Base-by-base conservation (phyloP, 2,329 filamentous ascomycete genomes). In the Lasiodiplodia hormozganensis region DNA sequence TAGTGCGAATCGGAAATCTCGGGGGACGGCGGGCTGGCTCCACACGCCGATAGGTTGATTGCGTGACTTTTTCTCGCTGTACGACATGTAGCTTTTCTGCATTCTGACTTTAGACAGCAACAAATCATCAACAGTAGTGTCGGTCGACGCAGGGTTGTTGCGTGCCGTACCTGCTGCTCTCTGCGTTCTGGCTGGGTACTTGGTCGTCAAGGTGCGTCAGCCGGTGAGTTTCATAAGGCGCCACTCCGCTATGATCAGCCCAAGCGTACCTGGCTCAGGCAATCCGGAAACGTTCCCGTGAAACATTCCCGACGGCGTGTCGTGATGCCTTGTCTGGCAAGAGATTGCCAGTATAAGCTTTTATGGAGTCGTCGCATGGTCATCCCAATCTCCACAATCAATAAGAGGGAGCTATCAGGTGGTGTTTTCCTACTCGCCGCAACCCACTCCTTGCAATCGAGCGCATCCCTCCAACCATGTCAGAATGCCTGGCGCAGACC, bases 61-160 rank as follows among this genome's bases (percentile, higher is more conserved):
- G 58, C 58, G 58, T 34, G 58, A 51, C 40, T 34, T 62, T 49
- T 49, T 36, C 14, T 47, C 10, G 21, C 14, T 49, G 47, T 64
- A 64, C 31, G 60, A 52, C 60, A 64, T 64, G 60, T 64, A 52
- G 31, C 60, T 64, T 64, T 64, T 38, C 16, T 51, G 31, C 21
- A 38, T 52, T 64, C 14, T 52, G 21, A 23, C 10, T 36, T 60
- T 47, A 38, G 57, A 36, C 34, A 47, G 16, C 12, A 34, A 18
- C 54, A 18, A 34, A 31, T n/a, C 52, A 57, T 21, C 5, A 21
- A 40, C 16, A 21, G 31, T 21, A 31, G 14, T 8, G 16, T 47
- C 18, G 21, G 58, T 25, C 16, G 7, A 11, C 12, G n/a, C 43
- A 47, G 40, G 18, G 21, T 6, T 40, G 23, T n/a, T 36, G 11